These are phyloP conservation scores for Stephania japonica DNA, from an alignment of 164 flowering plant species.

Conservation along the genomic window DNA sequence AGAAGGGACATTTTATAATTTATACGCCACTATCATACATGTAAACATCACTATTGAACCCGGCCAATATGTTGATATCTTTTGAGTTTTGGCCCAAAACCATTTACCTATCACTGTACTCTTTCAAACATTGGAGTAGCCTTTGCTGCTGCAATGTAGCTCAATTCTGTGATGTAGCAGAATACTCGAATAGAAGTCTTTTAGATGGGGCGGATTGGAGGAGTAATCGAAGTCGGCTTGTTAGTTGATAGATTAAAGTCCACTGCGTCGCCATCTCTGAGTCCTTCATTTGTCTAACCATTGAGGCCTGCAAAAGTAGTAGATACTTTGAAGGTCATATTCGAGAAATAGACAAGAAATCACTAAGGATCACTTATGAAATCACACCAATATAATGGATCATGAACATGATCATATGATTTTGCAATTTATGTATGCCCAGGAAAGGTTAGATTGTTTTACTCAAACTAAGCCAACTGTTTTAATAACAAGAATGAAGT, in stretches of 20 bases:
- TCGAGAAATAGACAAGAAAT: background rate
- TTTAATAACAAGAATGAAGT: too few species aligned
- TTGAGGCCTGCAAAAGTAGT: slow-evolving; percentile 53
- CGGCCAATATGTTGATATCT: too few species aligned
- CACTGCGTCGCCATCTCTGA: slow-evolving; percentile 98
- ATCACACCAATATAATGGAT: too few species aligned
- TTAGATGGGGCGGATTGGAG: slow-evolving; percentile 86
- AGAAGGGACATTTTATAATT: background rate
- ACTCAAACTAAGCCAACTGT: too few species aligned
- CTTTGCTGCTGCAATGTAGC: background rate
- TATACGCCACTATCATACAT: slow-evolving; percentile 5
- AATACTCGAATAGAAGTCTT: slow-evolving; percentile 81
- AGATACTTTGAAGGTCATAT: background rate
- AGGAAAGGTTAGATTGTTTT: too few species aligned
- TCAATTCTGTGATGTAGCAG: slow-evolving; percentile 84
- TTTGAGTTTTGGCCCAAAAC: too few species aligned
- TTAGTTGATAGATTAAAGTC: slow-evolving; percentile 87
- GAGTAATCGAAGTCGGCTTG: slow-evolving; percentile 88
- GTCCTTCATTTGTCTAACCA: slow-evolving; percentile 95
- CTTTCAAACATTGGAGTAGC: background rate
- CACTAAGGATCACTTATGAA: too few species aligned
- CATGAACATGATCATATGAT: too few species aligned
- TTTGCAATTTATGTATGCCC: too few species aligned
- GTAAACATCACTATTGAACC: background rate
- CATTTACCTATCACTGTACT: background rate